Evolutionary conservation across 305 asterid genomes (phyloP).

Genomic region (Nicotiana rustica): DNA sequence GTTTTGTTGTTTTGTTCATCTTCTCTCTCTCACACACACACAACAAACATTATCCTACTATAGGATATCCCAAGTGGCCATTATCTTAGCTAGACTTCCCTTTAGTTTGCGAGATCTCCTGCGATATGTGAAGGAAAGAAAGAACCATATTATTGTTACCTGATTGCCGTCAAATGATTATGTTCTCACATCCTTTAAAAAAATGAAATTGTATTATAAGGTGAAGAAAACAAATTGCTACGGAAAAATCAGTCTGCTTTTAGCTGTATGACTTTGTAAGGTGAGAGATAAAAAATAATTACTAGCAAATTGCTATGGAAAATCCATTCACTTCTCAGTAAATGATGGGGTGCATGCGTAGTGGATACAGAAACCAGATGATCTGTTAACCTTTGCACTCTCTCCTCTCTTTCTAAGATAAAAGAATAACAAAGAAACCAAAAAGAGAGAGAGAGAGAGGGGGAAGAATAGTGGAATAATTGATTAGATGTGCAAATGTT

Average conservation of each 20-base stretch:
- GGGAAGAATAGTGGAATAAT: too few species aligned
- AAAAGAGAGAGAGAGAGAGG: too few species aligned
- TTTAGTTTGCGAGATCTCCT: neutral
- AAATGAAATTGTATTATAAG: neutral
- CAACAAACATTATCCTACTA: neutral
- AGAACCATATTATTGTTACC: neutral
- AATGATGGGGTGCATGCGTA: too few species aligned
- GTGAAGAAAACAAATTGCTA: neutral
- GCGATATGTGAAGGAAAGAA: neutral
- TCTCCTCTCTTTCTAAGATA: too few species aligned
- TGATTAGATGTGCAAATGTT: too few species aligned
- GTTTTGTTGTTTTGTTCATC: too few species aligned
- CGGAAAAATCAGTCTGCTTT: too few species aligned
- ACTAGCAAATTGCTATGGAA: constrained; percentile 54
- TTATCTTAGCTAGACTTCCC: neutral
- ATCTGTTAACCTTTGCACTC: too few species aligned
- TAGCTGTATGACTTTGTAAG: too few species aligned
- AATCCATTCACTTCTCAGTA: constrained; percentile 59
- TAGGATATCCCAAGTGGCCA: neutral
- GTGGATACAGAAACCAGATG: too few species aligned
- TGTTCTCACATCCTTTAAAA: neutral
- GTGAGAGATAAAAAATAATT: constrained; percentile 34
- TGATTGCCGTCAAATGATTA: neutral
- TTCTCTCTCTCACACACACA: too few species aligned
- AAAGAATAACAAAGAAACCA: too few species aligned